Evolutionary conservation across 1,139 yeast species (phyloP).

Genomic region (Kazachstania sp.): DNA sequence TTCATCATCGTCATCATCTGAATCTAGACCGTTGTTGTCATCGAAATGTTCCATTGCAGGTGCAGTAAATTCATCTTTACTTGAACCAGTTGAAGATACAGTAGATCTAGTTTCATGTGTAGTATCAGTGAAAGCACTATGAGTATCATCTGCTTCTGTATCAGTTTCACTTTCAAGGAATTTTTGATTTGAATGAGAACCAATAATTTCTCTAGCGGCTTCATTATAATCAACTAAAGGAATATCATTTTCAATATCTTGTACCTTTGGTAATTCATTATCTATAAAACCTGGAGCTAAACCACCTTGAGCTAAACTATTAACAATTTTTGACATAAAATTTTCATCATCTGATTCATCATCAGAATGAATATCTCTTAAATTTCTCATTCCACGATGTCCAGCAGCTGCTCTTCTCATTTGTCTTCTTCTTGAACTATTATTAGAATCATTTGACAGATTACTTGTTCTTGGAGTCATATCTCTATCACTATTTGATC

Average conservation of each 20-base stretch:
- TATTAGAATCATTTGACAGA: neutral
- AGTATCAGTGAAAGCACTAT: conserved; percentile 5
- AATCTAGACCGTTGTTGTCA: conserved; percentile 17
- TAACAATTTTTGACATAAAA: conserved; percentile 24
- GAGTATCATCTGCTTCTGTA: neutral
- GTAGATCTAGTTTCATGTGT: conserved; percentile 12
- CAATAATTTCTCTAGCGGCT: conserved; percentile 26
- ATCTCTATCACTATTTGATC: neutral
- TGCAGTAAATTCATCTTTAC: conserved; percentile 28
- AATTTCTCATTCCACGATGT: conserved; percentile 1
- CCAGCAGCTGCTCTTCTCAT: neutral
- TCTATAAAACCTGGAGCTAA: conserved; percentile 26
- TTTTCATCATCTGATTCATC: conserved; percentile 13
- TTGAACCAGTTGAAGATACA: conserved; percentile 12
- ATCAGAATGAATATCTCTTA: conserved; percentile 1
- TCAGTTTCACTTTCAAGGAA: conserved; percentile 3
- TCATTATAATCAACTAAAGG: conserved; percentile 19
- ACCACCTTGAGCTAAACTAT: conserved; percentile 25
- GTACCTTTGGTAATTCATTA: conserved; percentile 6
- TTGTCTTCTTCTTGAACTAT: neutral
- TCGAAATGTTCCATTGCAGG: conserved; percentile 21
- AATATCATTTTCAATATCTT: conserved; percentile 9
- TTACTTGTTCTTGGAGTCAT: neutral
- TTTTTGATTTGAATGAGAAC: conserved; percentile 19
- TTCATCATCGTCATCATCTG: conserved; percentile 7